These are phyloP conservation scores for Teratosphaeria nubilosa DNA, from an alignment of 2,329 filamentous ascomycete species.

Conservation along the genomic window DNA sequence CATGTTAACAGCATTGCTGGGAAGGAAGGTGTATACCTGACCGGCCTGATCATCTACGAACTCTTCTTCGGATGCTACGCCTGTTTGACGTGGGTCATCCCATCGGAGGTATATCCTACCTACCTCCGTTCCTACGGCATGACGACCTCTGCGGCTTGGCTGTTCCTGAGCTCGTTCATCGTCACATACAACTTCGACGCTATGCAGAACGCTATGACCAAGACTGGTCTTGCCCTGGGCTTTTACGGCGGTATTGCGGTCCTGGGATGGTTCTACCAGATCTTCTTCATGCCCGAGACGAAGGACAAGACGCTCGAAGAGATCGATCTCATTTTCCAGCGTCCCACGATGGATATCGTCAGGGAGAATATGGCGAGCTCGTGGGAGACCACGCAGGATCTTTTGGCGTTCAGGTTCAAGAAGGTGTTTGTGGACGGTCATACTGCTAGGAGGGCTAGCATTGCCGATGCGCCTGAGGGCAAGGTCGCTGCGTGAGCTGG, in stretches of 20 bases:
- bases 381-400: conserved; percentile 31
- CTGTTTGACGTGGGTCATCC: conserved; percentile 24
- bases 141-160: conserved; percentile 56
- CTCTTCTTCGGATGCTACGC: conserved; percentile 49
- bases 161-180: conserved; percentile 62
- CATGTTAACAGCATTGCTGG: conserved; percentile 35
- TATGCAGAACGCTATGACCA: conserved; percentile 59
- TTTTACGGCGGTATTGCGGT: conserved; percentile 68
- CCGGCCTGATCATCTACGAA: conserved; percentile 59
- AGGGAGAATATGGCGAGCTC: conserved; percentile 46
- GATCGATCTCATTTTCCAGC: conserved; percentile 57
- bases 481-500: conserved; percentile 1
- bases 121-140: conserved; percentile 65
- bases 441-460: conserved; percentile 3
- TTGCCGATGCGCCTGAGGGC: conserved; percentile 3
- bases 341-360: conserved; percentile 54
- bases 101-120: conserved; percentile 61
- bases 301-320: conserved; percentile 61
- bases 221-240: conserved; percentile 55
- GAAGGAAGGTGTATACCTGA: conserved; percentile 50
- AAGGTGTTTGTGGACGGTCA: conserved; percentile 35
- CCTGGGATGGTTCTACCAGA: conserved; percentile 60
- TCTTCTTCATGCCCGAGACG: conserved; percentile 60
- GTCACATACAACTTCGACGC: conserved; percentile 66
- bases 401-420: conserved; percentile 32